These are phyloP conservation scores for Colletotrichum tabaci DNA, from an alignment of 2,329 filamentous ascomycete genomes.

Conservation along the genomic window DNA sequence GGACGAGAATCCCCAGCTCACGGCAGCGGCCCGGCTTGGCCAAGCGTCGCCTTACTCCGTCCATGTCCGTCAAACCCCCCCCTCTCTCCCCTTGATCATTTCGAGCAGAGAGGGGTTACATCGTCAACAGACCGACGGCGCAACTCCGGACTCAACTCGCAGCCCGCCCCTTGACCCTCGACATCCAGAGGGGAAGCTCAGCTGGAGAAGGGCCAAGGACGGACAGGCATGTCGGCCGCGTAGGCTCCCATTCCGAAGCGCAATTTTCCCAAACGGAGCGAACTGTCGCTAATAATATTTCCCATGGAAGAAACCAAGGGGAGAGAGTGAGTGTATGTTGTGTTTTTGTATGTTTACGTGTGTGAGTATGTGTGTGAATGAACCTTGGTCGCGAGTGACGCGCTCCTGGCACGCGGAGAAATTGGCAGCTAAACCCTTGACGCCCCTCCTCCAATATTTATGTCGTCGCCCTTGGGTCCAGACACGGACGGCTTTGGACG, in stretches of 20 bases:
- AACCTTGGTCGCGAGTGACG: neutral
- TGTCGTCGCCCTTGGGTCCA: neutral
- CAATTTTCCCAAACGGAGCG: neutral
- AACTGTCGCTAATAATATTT: neutral
- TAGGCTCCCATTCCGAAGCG: conserved; percentile 6
- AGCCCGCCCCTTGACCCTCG: neutral
- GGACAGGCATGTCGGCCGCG: neutral
- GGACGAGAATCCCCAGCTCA: neutral
- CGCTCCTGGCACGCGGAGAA: conserved; percentile 25
- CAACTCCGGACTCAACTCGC: neutral
- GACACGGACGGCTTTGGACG: neutral
- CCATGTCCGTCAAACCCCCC: neutral
- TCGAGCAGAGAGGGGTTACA: conserved; percentile 1
- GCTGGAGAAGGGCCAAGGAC: conserved; percentile 7
- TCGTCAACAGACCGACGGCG: conserved; percentile 5
- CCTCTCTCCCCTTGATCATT: neutral
- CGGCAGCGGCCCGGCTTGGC: neutral
- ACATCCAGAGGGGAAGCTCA: neutral
- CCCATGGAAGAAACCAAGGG: neutral
- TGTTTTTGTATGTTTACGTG: neutral
- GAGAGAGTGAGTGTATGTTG: neutral
- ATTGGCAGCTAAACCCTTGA: neutral
- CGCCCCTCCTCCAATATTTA: neutral
- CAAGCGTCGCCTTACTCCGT: neutral
- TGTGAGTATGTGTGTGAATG: too few species aligned